Conservation (phyloP, 352 stramenopile genomes). For the Phytophthora cactorum region DNA sequence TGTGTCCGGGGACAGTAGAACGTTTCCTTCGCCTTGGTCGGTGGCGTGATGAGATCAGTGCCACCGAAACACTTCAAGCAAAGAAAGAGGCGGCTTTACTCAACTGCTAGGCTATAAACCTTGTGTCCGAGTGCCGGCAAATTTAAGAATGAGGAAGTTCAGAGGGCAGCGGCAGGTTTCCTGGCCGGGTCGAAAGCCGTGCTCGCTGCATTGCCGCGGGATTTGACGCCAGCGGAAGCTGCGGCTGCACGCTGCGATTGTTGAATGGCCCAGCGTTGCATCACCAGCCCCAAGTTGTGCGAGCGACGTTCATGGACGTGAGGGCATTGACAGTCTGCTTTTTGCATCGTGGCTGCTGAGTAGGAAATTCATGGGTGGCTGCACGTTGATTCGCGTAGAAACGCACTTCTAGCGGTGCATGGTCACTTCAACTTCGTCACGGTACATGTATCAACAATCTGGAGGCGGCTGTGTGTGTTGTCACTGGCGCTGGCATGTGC, state of each 20-base stretch:
- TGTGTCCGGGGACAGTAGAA: conserved; percentile 15
- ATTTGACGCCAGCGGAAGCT: conserved; percentile 23
- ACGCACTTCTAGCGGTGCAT: not conserved
- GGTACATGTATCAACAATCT: not conserved
- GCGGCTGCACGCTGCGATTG: conserved; percentile 30
- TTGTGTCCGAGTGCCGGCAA: conserved; percentile 6
- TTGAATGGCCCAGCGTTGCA: conserved; percentile 34
- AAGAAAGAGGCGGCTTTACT: no score
- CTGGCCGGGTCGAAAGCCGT: not conserved
- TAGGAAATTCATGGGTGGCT: not conserved
- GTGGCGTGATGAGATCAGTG: conserved; percentile 9
- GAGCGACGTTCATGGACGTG: not conserved
- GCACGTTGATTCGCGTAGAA: not conserved
- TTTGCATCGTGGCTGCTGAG: not conserved
- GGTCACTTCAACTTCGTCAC: not conserved
- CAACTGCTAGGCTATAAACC: no score
- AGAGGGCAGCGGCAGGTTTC: not conserved
- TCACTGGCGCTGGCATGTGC: no score
- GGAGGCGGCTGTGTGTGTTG: no score
- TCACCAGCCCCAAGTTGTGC: conserved; percentile 1
- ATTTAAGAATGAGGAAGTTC: conserved; percentile 29
- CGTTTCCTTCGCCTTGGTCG: not conserved
- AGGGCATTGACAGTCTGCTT: conserved; percentile 2
- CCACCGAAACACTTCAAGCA: conserved; percentile 13
- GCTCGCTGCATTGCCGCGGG: conserved; percentile 16